Base-by-base conservation (phyloP, 176 grass and related monocot genomes). In the Echinochloa phyllopogon region DNA sequence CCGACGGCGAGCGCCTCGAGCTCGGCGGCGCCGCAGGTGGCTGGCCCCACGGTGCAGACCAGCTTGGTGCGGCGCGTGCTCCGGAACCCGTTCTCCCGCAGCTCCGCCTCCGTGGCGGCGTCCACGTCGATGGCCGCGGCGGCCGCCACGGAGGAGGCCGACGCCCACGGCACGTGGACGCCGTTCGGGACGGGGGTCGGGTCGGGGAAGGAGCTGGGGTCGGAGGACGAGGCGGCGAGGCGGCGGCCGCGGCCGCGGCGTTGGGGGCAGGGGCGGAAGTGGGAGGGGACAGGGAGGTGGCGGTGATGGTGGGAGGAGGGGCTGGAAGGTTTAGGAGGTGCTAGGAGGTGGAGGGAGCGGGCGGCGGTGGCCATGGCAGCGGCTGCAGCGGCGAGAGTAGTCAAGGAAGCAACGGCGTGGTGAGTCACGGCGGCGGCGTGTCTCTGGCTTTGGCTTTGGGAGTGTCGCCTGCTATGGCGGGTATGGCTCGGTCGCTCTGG, bases 1-100 rank as follows among this genome's bases (percentile, higher is more conserved):
- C 91, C 94, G 6, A 92, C 94, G 18, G 96, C 96, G 52, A 99
- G 89, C 69, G 91, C 94, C 87, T 99, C 91, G 15, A 99, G 88
- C 88, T 99, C 91, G 33, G 88, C 89, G 52, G 89, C 9, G 36
- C 80, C 90, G 87, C 47, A 92, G 25, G 93, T 99, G 79, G 91
- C 88, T 2, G 96, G 96, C 0, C 96, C 96, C 15, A 99, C 85
- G 29, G 96, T 99, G 89, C 96, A 99, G 29, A 99, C 69, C 74
- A 99, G 96, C 87, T 99, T 99, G 62, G 96, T 99, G 85, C 96
- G 85, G 66, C 96, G 87, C 72, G 96, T 96, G 89, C 96, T 96
- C 83, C 96, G 92, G 91, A 94, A 92, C 29, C 96, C 91, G 73
- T 96, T 96, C 84, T 99, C 96, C 91, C 89, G 88, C 86, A 96